Conservation (phyloP, 2,329 filamentous ascomycete species). For the Microdochium trichocladiopsis region DNA sequence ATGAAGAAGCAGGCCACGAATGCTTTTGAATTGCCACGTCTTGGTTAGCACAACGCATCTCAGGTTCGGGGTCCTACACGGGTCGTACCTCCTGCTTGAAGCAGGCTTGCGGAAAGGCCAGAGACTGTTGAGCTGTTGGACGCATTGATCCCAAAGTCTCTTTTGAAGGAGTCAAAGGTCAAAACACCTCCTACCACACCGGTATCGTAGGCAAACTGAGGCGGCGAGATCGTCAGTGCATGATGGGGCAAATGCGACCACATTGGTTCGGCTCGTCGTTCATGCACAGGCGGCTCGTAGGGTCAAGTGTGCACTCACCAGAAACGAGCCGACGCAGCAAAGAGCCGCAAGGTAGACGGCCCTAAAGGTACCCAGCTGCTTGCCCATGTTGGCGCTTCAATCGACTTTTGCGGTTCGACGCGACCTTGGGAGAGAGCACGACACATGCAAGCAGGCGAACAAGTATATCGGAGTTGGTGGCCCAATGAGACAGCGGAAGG, state of each 20-base stretch:
- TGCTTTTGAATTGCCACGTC: conserved; percentile 13
- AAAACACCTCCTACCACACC: conserved; percentile 33
- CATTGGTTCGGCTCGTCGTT: too few relatives aligned
- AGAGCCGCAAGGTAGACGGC: conserved; percentile 28
- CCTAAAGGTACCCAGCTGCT: conserved; percentile 24
- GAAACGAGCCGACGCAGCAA: conserved; percentile 29
- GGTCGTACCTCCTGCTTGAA: conserved; percentile 30
- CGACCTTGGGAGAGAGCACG: too few relatives aligned
- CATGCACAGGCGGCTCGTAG: too few relatives aligned
- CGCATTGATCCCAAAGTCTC: conserved; percentile 25
- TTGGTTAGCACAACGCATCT: background rate
- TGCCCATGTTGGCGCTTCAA: conserved; percentile 6
- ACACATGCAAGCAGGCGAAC: too few relatives aligned
- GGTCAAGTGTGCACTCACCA: too few relatives aligned
- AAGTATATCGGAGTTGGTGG: too few relatives aligned
- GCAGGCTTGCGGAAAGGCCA: conserved; percentile 31
- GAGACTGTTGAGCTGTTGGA: conserved; percentile 21
- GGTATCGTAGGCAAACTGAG: conserved; percentile 29
- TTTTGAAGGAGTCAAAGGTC: conserved; percentile 27
- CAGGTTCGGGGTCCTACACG: background rate
- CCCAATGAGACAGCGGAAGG: too few relatives aligned
- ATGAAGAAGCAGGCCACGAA: conserved; percentile 35
- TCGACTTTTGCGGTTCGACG: too few relatives aligned
- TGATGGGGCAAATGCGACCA: too few relatives aligned
- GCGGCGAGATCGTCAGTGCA: background rate